phyloP scores from a whole-genome alignment of 2,329 filamentous ascomycete genomes.

The Xenoacremonium recifei region DNA sequence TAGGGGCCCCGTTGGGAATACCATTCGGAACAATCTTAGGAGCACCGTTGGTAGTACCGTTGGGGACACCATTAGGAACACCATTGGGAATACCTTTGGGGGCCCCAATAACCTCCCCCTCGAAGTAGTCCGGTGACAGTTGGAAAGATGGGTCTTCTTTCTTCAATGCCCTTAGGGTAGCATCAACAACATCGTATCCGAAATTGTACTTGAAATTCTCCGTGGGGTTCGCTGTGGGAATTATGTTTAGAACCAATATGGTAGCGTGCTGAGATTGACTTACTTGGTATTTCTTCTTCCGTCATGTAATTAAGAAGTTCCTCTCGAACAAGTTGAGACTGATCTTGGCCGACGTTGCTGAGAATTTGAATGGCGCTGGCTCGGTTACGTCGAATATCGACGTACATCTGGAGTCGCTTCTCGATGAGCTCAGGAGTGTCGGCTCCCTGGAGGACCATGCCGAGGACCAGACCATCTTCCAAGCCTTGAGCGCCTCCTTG shows the following conservation, averaged over 20 bases:
- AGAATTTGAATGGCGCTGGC: slow-evolving; percentile 38
- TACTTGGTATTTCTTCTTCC: slow-evolving; percentile 30
- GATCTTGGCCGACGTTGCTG: slow-evolving; percentile 35
- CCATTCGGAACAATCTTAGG: too few species aligned
- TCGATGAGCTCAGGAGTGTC: slow-evolving; percentile 17
- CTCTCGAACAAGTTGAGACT: slow-evolving; percentile 24
- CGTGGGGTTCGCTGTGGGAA: slow-evolving; percentile 3
- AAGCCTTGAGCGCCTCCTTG: slow-evolving; percentile 36
- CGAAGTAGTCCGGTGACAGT: slow-evolving; percentile 20
- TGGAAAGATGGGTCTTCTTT: slow-evolving; percentile 13
- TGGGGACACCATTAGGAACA: not conserved
- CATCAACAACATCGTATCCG: slow-evolving; percentile 18
- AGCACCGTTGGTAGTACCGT: not conserved
- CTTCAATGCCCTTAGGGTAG: slow-evolving; percentile 16
- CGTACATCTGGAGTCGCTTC: slow-evolving; percentile 23
- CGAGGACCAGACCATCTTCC: slow-evolving; percentile 35
- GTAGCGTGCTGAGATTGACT: slow-evolving; percentile 3
- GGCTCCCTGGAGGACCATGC: slow-evolving; percentile 25
- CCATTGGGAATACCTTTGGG: slow-evolving; percentile 1
- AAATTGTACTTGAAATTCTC: slow-evolving; percentile 15
- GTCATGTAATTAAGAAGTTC: slow-evolving; percentile 27
- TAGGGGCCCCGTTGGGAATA: too few species aligned
- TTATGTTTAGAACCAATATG: not conserved
- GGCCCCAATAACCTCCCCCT: slow-evolving; percentile 12
- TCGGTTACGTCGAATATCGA: slow-evolving; percentile 23